Evolutionary conservation across 805 yeast genomes (phyloP), one percentile per base, ranked within the genome.

Genomic region (Teunomyces stri): DNA sequence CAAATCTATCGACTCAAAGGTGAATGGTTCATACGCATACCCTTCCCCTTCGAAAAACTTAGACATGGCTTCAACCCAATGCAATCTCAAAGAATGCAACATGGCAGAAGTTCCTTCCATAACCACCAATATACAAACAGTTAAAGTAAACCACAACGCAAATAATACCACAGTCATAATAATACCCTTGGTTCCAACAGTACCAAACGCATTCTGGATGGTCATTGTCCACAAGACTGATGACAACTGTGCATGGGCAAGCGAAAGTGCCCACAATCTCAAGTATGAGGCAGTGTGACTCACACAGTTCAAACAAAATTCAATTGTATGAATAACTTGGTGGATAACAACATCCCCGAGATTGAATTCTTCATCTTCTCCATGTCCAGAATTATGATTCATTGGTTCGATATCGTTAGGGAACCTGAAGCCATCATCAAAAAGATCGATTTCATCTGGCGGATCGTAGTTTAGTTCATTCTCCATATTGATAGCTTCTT

Each of bases 41-140:
- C 99, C 99, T 67, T 92, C 98, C 65, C 99, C 99, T 62, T 87
- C 94, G 61, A 91, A 94, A 72, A 86, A 95, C 74, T 94, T 94
- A 52, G 97, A 89, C 99, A 94, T 94, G 22, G 97, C 85, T 73
- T 94, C 99, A 52, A 94, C 99, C 99, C 99, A 94, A 67, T 94
- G 99, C 62, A 94, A 79, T 76, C 99, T 88, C 62, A 94, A 79
- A n/a, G 97, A 87, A 70, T 94, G 99, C 62, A 94, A 79, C 99
- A 94, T 94, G 30, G 99, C 99, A 21, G 97, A 89, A 0, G 99
- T 94, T 49, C 99, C 99, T 70, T 94, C 99, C 99, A 94, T 94
- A 45, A 87, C 74, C 11, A 94, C 98, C 61, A 94, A 77, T 57
- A 94, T 89, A 60, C 89, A 86, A 21, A 91, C 92, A 0, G 99